Evolutionary conservation across 148 eudicot genomes (phyloP), one percentile per base, ranked within the genome.

Genomic region (Beta vulgaris): DNA sequence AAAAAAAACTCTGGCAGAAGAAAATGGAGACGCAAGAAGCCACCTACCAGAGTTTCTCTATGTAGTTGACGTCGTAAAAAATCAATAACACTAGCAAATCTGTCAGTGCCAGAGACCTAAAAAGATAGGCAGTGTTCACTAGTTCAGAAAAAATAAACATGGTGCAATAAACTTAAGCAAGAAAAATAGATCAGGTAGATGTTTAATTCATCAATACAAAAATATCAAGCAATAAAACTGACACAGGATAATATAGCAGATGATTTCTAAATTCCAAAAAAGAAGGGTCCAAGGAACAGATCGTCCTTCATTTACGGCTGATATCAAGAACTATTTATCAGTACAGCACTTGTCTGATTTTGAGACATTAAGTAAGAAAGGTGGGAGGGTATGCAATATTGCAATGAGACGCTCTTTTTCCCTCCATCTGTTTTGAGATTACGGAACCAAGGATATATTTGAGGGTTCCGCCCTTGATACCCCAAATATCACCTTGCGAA

Each of bases 51-150:
- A 32, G 96, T 86, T 44, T 94, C 97, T 83, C 88, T 85, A 73
- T 94, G 98, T 70, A 94, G 89, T 78, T 94, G 98, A 53, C 93
- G 93, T 6, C 98, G 82, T 66, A 94, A 86, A 82, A 93, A 94
- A 72, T 90, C 98, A 78, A 92, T 89, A 53, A 92, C 97, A 82
- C 84, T 86, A 28, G 87, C 91, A 86, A 90, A 92, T 85, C 83
- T 90, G 73, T 94, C 97, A n/a, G 81, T 81, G 46, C 96, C 95
- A 67, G 87, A 87, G 54, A 94, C 91, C 98, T 93, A 76, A 23
- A 73, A 16, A 57, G 7, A 32, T 46, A 67, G 72, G 51, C 44
- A 46, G 7, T 18, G 68, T 37, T 21, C 32, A 71, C n/a, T n/a
- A n/a, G n/a, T n/a, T n/a, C n/a, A n/a, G n/a, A 18, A 6, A 68